Percentiles rank a stretch among this genome's conserved stretches.
Evolutionary conservation across 495 filamentous ascomycete species (phyloP).

Genomic region (Neurospora discreta): DNA sequence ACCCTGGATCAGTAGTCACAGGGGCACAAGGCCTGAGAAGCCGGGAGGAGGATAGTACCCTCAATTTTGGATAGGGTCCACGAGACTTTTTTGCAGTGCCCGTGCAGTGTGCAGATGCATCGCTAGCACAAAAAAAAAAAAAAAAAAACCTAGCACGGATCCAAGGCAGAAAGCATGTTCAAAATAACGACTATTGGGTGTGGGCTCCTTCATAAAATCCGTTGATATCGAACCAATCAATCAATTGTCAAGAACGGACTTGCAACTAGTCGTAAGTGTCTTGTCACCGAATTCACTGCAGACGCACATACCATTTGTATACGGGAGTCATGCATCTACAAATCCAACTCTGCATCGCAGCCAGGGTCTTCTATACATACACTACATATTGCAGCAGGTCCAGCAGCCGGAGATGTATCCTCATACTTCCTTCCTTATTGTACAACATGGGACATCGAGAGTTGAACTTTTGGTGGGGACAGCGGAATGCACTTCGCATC

Average conservation of each 20-base stretch:
- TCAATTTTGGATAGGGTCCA: background rate
- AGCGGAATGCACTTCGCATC: background rate
- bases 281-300: background rate
- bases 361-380: background rate
- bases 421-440: background rate
- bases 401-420: background rate
- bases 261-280: background rate
- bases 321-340: background rate
- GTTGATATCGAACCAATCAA: background rate
- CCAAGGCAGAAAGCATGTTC: background rate
- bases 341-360: background rate
- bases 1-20: background rate
- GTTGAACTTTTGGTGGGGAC: background rate
- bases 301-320: no score
- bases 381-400: background rate
- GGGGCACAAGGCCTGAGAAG: no score
- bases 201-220: background rate
- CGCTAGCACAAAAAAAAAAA: no score
- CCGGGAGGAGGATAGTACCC: background rate
- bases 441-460: no score
- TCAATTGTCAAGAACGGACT: no score
- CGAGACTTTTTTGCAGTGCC: background rate
- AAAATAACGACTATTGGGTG: background rate
- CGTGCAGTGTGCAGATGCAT: background rate
- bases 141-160: no score